A percentile compares a stretch with the other conserved stretches of the same genome.
Conservation (phyloP, 495 filamentous ascomycete genomes). For the Pyrenopolyporus hunteri region DNA sequence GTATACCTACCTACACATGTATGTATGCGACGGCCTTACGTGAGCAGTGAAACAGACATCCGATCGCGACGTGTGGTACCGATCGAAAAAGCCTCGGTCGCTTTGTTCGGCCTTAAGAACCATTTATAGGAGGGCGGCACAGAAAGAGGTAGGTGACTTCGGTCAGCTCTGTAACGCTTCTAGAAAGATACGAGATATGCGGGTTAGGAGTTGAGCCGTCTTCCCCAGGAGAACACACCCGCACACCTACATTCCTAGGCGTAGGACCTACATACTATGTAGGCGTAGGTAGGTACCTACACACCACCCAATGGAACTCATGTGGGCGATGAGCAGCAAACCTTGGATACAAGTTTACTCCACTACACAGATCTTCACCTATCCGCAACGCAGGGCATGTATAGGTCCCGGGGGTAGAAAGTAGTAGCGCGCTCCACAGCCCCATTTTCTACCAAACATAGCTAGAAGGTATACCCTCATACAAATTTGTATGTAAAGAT, state of each 20-base stretch:
- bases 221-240: conserved; percentile 7
- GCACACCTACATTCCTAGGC: neutral
- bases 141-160: too few species aligned
- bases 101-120: neutral
- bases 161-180: neutral
- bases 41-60: neutral
- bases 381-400: conserved; percentile 9
- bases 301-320: too few species aligned
- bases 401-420: too few species aligned
- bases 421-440: too few species aligned
- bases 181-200: conserved; percentile 3
- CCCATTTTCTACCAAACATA: too few species aligned
- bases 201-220: neutral
- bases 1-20: too few species aligned
- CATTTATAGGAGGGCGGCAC: conserved; percentile 1
- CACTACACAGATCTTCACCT: conserved; percentile 28
- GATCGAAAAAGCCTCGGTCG: neutral
- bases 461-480: too few species aligned
- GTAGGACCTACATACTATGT: conserved; percentile 1
- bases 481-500: too few species aligned
- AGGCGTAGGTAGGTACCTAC: too few species aligned
- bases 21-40: too few species aligned
- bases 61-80: neutral
- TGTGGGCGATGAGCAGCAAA: too few species aligned
- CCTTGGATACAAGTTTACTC: too few species aligned